Base-by-base conservation (phyloP, 208 protist genomes). In the Crithidia acanthocephali region DNA sequence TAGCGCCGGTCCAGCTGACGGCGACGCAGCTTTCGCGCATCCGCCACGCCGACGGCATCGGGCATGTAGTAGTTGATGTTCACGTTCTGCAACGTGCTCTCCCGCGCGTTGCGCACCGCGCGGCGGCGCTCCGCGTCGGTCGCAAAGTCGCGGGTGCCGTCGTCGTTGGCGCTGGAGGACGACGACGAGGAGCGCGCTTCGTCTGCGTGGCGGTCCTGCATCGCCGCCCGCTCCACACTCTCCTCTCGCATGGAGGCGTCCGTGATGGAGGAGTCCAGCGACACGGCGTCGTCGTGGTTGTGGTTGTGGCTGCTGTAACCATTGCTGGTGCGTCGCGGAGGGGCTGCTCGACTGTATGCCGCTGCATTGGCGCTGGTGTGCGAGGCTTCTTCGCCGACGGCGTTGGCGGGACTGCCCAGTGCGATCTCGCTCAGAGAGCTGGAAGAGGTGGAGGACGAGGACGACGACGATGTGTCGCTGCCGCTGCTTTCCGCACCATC, bases 41-140 rank as follows among this genome's bases (percentile, higher is more conserved):
- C 74, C 53, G 23, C 30, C 52, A 71, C 72, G 6, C 75, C 81
- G 2, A 91, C 66, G 11, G 79, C 82, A 40, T 83, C 71, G 3
- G 40, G 23, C 55, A 96, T 75, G 74, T 91, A 92, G 64, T 88
- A 80, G 62, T 92, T 93, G 33, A 95, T 83, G 50, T 86, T 82
- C 57, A 87, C 63, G 71, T 93, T 88, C 42, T 82, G 69, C 9
- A 27, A 25, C 2, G 69, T 70, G 65, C 84, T 85, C 52, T 89
- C 87, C 11, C 79, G 86, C 6, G 88, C 91, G 27, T 87, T 71
- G 16, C 76, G 80, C 25, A 33, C 18, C 0, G 79, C 79, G 15
- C 70, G 74, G 10, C 66, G 75, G 13, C 68, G 52, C 56, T 89
- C 79, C 56, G 47, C 58, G 13, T 80, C 78, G 10, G 52, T 77